phyloP scores from a whole-genome alignment of 495 filamentous ascomycete species.

The Penicillium salamii region DNA sequence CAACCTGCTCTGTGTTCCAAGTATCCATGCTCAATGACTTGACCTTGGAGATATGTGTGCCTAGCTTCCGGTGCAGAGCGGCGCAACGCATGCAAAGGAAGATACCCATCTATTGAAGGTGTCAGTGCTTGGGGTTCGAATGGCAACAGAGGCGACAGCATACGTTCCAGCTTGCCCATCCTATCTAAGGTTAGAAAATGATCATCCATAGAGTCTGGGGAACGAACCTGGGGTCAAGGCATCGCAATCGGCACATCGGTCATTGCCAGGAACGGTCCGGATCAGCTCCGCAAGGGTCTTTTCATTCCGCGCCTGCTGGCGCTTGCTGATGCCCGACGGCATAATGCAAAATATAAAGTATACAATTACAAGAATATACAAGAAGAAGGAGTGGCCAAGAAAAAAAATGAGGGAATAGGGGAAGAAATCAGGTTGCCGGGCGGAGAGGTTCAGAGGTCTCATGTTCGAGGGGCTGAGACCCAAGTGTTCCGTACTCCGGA shows the following conservation, averaged over 20 bases:
- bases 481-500: neutral
- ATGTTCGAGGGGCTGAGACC: slow-evolving; percentile 7
- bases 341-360: slow-evolving; percentile 32
- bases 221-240: slow-evolving; percentile 85
- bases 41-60: slow-evolving; percentile 96
- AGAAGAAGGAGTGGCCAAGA: slow-evolving; percentile 15
- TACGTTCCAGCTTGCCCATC: slow-evolving; percentile 99
- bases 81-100: slow-evolving; percentile 99
- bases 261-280: slow-evolving; percentile 84
- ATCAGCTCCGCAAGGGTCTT: slow-evolving; percentile 86
- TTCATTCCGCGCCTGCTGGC: slow-evolving; percentile 96
- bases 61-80: slow-evolving; percentile 90
- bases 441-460: slow-evolving; percentile 9
- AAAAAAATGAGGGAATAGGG: slow-evolving; percentile 17
- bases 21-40: slow-evolving; percentile 98
- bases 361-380: slow-evolving; percentile 6
- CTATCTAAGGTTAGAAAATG: slow-evolving; percentile 40
- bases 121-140: slow-evolving; percentile 19
- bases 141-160: slow-evolving; percentile 31
- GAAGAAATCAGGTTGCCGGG: slow-evolving; percentile 14
- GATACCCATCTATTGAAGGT: slow-evolving; percentile 69
- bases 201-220: neutral
- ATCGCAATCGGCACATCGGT: slow-evolving; percentile 89
- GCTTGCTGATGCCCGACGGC: slow-evolving; percentile 70
- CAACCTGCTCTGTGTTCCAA: slow-evolving; percentile 93